Evolutionary conservation across 768 basidiomycete species (phyloP).

Genomic region (Collybia mongolica): DNA sequence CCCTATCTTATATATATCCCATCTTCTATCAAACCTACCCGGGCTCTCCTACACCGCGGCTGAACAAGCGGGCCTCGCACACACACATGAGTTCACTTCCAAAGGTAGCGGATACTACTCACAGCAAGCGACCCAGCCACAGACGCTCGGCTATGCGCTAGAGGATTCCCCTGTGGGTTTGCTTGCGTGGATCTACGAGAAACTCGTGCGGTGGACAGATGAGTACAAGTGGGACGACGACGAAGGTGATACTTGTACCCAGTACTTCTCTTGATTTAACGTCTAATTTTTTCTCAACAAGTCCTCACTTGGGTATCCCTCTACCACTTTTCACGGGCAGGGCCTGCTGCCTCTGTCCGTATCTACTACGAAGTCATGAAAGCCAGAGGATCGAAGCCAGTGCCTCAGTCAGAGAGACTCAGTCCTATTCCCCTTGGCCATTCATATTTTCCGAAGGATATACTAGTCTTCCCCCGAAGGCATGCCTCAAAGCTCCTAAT

Average conservation of each 20-base stretch:
- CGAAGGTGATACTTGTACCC: conserved; percentile 34
- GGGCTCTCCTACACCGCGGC: conserved; percentile 18
- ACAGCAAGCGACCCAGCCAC: conserved; percentile 41
- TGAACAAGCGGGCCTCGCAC: conserved; percentile 27
- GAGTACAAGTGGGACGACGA: conserved; percentile 56
- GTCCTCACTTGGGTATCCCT: conserved; percentile 62
- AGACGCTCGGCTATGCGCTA: conserved; percentile 44
- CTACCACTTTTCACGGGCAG: conserved; percentile 58
- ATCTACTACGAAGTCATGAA: conserved; percentile 51
- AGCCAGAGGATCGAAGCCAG: conserved; percentile 1
- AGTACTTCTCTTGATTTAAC: background rate
- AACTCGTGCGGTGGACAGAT: conserved; percentile 43
- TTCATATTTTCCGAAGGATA: conserved; percentile 48
- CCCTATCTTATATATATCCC: conserved; percentile 22
- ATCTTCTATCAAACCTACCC: conserved; percentile 22
- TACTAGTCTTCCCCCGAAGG: conserved; percentile 22
- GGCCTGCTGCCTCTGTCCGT: conserved; percentile 53
- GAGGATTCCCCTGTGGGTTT: conserved; percentile 52
- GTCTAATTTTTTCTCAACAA: conserved; percentile 13
- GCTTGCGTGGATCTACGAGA: conserved; percentile 47
- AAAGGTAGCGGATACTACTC: conserved; percentile 32
- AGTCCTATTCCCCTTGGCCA: conserved; percentile 42
- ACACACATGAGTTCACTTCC: conserved; percentile 25
- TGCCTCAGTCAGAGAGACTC: conserved; percentile 3
- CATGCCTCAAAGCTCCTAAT: conserved; percentile 7